A percentile compares a stretch with the other conserved stretches of the same genome.
Evolutionary conservation across 139 green algal species (phyloP).

Genomic region (Chlorella sp.): DNA sequence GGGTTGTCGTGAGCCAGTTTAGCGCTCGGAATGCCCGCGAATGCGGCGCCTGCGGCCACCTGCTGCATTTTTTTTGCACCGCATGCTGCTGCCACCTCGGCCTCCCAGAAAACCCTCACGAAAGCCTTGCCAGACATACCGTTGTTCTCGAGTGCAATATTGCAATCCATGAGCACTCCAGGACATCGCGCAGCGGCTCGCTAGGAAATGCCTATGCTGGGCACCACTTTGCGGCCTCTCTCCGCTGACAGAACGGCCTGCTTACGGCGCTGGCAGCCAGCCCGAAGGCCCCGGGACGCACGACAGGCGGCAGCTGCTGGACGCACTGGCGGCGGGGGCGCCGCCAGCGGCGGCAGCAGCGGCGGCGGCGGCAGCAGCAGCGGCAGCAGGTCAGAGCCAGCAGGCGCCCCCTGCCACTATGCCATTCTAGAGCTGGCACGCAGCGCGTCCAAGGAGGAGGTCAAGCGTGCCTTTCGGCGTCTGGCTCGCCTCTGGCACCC

Average conservation of each 20-base stretch:
- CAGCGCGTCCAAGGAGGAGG: not conserved
- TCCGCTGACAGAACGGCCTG: not conserved
- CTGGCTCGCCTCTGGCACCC: conserved; percentile 26
- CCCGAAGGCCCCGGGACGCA: not conserved
- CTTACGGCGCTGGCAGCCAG: not conserved
- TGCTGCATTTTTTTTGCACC: no score
- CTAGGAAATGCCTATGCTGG: no score
- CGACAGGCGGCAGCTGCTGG: not conserved
- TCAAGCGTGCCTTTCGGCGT: conserved; percentile 14
- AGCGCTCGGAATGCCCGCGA: no score
- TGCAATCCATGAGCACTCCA: no score
- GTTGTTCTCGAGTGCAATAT: no score
- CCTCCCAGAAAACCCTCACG: no score
- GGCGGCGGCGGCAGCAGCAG: not conserved
- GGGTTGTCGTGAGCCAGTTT: no score
- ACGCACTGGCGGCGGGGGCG: not conserved
- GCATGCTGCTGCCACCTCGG: no score
- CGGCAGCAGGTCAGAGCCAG: not conserved
- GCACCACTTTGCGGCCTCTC: not conserved
- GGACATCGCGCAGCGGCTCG: no score
- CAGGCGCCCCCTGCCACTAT: conserved; percentile 16
- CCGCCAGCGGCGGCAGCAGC: not conserved
- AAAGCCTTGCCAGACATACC: no score
- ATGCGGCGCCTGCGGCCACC: no score
- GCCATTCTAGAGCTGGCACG: not conserved